phyloP scores from a whole-genome alignment of 306 rosid genomes.

The Begonia peltatifolia region DNA sequence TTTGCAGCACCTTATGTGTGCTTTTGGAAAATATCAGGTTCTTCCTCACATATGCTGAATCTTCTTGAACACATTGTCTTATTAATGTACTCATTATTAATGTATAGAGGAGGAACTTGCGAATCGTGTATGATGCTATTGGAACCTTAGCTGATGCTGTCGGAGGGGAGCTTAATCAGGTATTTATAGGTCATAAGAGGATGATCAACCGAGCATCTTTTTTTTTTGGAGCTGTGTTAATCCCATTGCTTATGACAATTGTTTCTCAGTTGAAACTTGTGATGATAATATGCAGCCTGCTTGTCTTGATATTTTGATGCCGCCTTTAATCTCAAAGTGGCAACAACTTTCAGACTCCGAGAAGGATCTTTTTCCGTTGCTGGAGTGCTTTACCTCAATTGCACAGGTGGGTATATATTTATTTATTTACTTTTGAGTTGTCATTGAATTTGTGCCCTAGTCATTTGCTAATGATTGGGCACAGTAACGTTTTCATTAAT shows the following conservation, averaged over 20 bases:
- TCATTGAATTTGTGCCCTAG: too few relatives aligned
- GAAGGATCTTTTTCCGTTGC: conserved; percentile 81
- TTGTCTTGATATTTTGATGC: conserved; percentile 90
- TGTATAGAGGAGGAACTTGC: too few relatives aligned
- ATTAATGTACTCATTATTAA: too few relatives aligned
- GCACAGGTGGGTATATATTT: conserved; percentile 48
- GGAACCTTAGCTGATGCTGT: conserved; percentile 99
- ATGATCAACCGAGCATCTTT: too few relatives aligned
- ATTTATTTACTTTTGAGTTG: not conserved
- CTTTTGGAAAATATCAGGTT: conserved; percentile 98
- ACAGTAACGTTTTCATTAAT: too few relatives aligned
- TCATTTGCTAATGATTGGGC: too few relatives aligned
- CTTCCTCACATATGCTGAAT: not conserved
- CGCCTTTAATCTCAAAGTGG: conserved; percentile 97
- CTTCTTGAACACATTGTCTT: too few relatives aligned
- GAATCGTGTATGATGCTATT: conserved; percentile 55
- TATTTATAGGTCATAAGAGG: conserved; percentile 10
- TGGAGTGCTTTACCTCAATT: conserved; percentile 94
- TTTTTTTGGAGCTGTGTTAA: not conserved
- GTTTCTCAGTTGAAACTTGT: conserved; percentile 14
- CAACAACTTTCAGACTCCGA: conserved; percentile 87
- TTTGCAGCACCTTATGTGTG: conserved; percentile 83
- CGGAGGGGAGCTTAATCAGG: conserved; percentile 82
- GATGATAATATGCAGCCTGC: conserved; percentile 45
- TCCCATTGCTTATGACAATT: not conserved